A percentile compares a stretch with the other conserved stretches of the same genome.
Conservation (phyloP, 306 rosid genomes). For the Citrullus colocynthis region DNA sequence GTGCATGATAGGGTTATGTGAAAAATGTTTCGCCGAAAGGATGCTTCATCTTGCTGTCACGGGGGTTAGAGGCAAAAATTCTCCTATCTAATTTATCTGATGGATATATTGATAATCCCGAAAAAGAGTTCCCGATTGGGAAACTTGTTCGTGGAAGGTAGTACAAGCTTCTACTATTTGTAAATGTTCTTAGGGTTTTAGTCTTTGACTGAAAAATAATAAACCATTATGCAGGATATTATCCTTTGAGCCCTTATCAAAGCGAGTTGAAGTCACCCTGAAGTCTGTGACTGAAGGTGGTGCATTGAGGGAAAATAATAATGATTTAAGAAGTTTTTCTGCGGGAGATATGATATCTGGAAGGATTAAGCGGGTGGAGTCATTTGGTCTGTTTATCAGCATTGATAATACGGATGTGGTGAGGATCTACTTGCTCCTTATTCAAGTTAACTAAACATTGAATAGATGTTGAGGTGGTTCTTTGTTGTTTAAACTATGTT, state of each 20-base stretch:
- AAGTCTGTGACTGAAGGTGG: slow-evolving; percentile 31
- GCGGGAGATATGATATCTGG: slow-evolving; percentile 70
- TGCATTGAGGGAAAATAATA: slow-evolving; percentile 22
- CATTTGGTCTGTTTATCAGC: slow-evolving; percentile 73
- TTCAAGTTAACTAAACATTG: not conserved
- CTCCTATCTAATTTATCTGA: slow-evolving; percentile 72
- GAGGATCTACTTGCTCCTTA: not conserved
- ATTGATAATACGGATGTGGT: slow-evolving; percentile 64
- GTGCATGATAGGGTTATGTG: slow-evolving; percentile 59
- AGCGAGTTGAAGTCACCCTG: slow-evolving; percentile 79
- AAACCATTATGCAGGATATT: slow-evolving; percentile 45
- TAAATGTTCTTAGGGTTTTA: not conserved
- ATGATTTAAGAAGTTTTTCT: slow-evolving; percentile 40
- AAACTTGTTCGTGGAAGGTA: slow-evolving; percentile 77
- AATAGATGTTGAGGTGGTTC: not conserved
- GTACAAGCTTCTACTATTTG: not conserved
- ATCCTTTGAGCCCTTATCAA: slow-evolving; percentile 74
- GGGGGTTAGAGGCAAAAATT: slow-evolving; percentile 75
- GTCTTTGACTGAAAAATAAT: slow-evolving; percentile 20
- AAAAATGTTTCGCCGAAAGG: slow-evolving; percentile 72
- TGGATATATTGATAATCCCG: slow-evolving; percentile 48
- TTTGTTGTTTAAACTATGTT: not conserved
- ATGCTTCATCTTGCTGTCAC: slow-evolving; percentile 69
- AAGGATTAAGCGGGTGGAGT: slow-evolving; percentile 66
- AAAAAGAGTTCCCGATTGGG: slow-evolving; percentile 68